These are phyloP conservation scores for Trametes meyenii DNA, from an alignment of 768 basidiomycete species.

Conservation along the genomic window DNA sequence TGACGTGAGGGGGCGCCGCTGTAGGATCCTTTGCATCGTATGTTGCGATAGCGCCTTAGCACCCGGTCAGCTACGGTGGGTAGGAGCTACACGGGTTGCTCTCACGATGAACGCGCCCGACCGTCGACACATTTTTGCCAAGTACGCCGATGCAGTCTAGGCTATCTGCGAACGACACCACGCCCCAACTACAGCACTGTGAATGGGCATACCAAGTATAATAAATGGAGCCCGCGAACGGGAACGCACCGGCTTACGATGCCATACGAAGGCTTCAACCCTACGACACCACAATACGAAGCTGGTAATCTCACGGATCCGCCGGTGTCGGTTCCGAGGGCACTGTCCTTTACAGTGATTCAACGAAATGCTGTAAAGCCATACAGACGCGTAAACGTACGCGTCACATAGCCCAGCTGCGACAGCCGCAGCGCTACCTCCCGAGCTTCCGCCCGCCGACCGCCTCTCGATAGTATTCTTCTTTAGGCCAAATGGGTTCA, in stretches of 20 bases:
- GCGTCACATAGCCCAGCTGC: slow-evolving; percentile 81
- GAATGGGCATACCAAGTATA: background rate
- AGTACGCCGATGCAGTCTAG: slow-evolving; percentile 93
- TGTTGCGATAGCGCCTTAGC: slow-evolving; percentile 37
- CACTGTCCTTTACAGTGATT: slow-evolving; percentile 48
- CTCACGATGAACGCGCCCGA: slow-evolving; percentile 67
- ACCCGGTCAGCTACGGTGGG: background rate
- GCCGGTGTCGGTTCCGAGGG: slow-evolving; percentile 93
- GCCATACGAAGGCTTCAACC: slow-evolving; percentile 95
- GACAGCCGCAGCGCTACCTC: slow-evolving; percentile 94
- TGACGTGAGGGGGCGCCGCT: slow-evolving; percentile 48
- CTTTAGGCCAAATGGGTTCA: slow-evolving; percentile 62
- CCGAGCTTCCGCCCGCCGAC: slow-evolving; percentile 91
- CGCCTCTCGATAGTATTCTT: slow-evolving; percentile 42
- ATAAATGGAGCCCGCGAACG: slow-evolving; percentile 37
- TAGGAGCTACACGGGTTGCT: background rate
- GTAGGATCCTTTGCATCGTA: slow-evolving; percentile 80
- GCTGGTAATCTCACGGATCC: slow-evolving; percentile 94
- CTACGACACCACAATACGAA: slow-evolving; percentile 89
- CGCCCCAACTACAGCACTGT: slow-evolving; percentile 66
- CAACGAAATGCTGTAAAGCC: background rate
- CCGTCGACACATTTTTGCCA: slow-evolving; percentile 51
- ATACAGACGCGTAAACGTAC: slow-evolving; percentile 51
- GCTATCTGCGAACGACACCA: slow-evolving; percentile 92
- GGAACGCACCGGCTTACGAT: slow-evolving; percentile 64